phyloP scores from a whole-genome alignment of 495 filamentous ascomycete species.

The Xylaria cubensis region DNA sequence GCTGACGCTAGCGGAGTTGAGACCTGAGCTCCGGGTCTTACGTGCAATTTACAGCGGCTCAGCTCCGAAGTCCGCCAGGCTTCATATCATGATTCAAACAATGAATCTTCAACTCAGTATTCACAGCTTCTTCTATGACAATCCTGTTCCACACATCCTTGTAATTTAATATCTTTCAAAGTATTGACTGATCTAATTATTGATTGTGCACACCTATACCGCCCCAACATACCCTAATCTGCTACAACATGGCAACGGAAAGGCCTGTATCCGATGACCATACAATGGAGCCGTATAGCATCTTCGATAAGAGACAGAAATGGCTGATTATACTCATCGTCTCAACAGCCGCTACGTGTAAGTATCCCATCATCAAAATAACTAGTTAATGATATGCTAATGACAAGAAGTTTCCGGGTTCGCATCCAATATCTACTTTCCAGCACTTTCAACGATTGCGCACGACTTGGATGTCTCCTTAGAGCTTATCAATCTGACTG shows the following conservation, averaged over 20 bases:
- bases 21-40: conserved; percentile 4
- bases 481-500: conserved; percentile 56
- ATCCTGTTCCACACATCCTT: neutral
- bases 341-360: conserved; percentile 57
- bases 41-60: neutral
- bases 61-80: conserved; percentile 13
- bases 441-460: conserved; percentile 55
- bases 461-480: conserved; percentile 50
- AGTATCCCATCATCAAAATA: conserved; percentile 16
- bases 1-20: conserved; percentile 11
- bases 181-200: neutral
- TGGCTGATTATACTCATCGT: conserved; percentile 53
- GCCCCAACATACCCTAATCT: neutral
- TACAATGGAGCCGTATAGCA: conserved; percentile 48
- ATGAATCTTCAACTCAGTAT: neutral
- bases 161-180: neutral
- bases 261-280: neutral
- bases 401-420: conserved; percentile 53
- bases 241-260: neutral
- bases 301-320: conserved; percentile 57
- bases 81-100: neutral
- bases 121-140: neutral
- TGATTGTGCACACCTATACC: neutral
- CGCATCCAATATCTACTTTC: conserved; percentile 62
- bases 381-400: neutral